A percentile compares a stretch with the other conserved stretches of the same genome.
Evolutionary conservation across 1,139 yeast genomes (phyloP).

Genomic region (Saccharomyces hybrid): DNA sequence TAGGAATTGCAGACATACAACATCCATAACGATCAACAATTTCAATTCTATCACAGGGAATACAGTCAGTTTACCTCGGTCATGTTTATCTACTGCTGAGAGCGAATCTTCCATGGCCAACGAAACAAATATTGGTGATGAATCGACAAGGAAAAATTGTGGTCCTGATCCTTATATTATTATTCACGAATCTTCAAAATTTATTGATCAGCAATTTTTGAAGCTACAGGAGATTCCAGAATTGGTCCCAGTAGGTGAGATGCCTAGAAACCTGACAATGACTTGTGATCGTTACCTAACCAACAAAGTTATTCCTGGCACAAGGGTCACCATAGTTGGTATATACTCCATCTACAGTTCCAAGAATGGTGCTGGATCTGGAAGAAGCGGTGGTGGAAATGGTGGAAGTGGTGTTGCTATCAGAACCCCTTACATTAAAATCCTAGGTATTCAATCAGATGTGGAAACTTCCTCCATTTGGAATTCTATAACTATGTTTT

Average conservation of each 20-base stretch:
- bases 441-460: conserved; percentile 79
- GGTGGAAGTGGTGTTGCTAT: conserved; percentile 59
- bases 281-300: conserved; percentile 87
- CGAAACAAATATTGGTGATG: conserved; percentile 16
- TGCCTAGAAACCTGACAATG: conserved; percentile 88
- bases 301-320: conserved; percentile 89
- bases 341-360: conserved; percentile 85
- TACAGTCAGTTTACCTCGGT: conserved; percentile 58
- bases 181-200: conserved; percentile 85
- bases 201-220: conserved; percentile 88
- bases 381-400: conserved; percentile 19
- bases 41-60: conserved; percentile 71
- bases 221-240: conserved; percentile 95
- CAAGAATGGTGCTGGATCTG: conserved; percentile 33
- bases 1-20: conserved; percentile 77
- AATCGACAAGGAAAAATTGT: conserved; percentile 55
- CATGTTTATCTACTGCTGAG: conserved; percentile 40
- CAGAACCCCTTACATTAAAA: conserved; percentile 83
- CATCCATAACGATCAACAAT: conserved; percentile 50
- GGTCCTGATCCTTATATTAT: conserved; percentile 89
- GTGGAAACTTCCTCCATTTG: conserved; percentile 62
- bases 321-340: conserved; percentile 85
- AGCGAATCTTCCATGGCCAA: conserved; percentile 12
- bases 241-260: conserved; percentile 97
- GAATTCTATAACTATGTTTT: conserved; percentile 51